phyloP scores from a whole-genome alignment of 805 yeast genomes.

The Yamadazyma phyllophila region DNA sequence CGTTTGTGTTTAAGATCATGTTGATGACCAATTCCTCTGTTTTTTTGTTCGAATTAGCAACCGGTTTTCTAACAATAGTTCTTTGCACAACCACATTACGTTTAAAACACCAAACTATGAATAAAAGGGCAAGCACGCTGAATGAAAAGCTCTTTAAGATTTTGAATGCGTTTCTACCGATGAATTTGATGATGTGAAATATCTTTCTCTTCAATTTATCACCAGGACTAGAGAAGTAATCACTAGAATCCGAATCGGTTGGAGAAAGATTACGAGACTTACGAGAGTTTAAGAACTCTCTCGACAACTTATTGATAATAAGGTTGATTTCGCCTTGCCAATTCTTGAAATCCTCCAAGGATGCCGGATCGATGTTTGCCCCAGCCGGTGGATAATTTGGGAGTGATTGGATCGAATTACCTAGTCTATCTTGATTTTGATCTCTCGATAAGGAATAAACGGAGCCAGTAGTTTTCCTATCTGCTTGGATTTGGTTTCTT shows the following conservation, averaged over 20 bases:
- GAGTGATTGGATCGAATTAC: constrained; percentile 13
- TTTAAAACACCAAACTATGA: constrained; percentile 42
- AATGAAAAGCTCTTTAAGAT: constrained; percentile 34
- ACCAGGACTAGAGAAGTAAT: constrained; percentile 17
- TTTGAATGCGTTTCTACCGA: constrained; percentile 28
- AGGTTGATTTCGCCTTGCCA: constrained; percentile 57
- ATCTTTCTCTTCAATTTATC: constrained; percentile 22
- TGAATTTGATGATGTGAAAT: constrained; percentile 20
- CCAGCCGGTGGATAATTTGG: constrained; percentile 10
- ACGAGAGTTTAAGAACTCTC: constrained; percentile 29
- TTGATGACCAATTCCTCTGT: constrained; percentile 42
- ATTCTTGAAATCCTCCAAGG: constrained; percentile 40
- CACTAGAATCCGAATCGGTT: constrained; percentile 16
- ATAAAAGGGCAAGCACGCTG: constrained; percentile 35
- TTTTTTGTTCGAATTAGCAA: constrained; percentile 16
- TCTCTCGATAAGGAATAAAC: constrained; percentile 18
- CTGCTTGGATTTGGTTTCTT: constrained; percentile 18
- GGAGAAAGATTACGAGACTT: constrained; percentile 5
- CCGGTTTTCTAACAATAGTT: constrained; percentile 37
- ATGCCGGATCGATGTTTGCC: constrained; percentile 9
- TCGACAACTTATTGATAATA: constrained; percentile 43
- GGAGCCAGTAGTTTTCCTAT: constrained; percentile 15
- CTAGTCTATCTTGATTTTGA: constrained; percentile 1
- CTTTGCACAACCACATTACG: constrained; percentile 37
- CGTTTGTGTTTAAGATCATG: constrained; percentile 41